Evolutionary conservation across 2,329 filamentous ascomycete species (phyloP).

Genomic region (Tolypocladium cylindrosporum): DNA sequence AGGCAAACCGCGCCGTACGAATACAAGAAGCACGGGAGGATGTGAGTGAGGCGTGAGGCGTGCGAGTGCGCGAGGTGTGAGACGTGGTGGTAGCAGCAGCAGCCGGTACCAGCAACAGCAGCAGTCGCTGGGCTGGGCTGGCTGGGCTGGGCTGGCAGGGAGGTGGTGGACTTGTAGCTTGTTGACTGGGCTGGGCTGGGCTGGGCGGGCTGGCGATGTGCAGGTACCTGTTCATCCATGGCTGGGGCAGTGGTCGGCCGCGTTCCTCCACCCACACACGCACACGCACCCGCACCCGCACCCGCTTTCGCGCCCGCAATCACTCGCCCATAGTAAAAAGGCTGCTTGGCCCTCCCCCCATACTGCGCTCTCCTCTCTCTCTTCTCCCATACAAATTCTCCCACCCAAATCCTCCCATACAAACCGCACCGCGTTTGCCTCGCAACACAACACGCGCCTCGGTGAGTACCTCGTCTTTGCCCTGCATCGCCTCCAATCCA

Average conservation of each 20-base stretch:
- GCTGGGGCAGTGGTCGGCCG: constrained; percentile 11
- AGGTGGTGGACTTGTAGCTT: not conserved
- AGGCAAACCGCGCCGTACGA: not conserved
- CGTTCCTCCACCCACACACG: constrained; percentile 15
- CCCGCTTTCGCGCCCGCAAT: constrained; percentile 37
- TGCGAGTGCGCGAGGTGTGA: not conserved
- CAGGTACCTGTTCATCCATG: constrained; percentile 1
- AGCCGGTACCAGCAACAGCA: not conserved
- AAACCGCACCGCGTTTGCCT: constrained; percentile 31
- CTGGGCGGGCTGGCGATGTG: not conserved
- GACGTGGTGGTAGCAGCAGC: not conserved
- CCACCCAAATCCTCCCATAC: constrained; percentile 44
- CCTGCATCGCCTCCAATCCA: constrained; percentile 14
- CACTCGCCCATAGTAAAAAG: constrained; percentile 58
- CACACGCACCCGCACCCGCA: constrained; percentile 4
- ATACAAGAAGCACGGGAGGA: not conserved
- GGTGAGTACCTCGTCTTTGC: constrained; percentile 43
- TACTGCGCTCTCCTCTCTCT: constrained; percentile 36
- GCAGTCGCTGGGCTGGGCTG: not conserved
- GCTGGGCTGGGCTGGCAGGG: not conserved
- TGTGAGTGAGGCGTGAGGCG: not conserved
- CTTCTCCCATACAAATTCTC: constrained; percentile 53
- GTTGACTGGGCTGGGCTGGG: not conserved
- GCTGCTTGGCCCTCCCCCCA: constrained; percentile 43
- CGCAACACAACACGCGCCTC: constrained; percentile 30